Evolutionary conservation across 1,284 basidiomycete genomes (phyloP).

Genomic region (Microbotryum violaceum): DNA sequence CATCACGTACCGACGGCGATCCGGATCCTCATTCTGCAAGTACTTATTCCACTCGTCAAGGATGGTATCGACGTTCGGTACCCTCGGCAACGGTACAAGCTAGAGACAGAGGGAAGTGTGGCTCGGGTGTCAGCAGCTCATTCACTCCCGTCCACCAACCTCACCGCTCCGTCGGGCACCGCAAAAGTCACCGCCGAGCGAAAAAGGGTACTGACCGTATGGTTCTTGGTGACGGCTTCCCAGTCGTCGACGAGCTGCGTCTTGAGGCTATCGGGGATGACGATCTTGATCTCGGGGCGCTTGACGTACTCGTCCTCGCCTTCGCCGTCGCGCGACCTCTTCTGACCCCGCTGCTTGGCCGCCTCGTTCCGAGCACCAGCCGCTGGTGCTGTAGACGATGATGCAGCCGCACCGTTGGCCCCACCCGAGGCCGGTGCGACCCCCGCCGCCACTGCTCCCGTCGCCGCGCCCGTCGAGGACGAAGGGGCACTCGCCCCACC

Average conservation of each 20-base stretch:
- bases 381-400: no score
- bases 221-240: slow-evolving; percentile 94
- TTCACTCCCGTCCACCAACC: not conserved
- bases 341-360: no score
- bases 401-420: no score
- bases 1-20: slow-evolving; percentile 14
- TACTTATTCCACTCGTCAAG: slow-evolving; percentile 65
- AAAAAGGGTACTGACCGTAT: slow-evolving; percentile 52
- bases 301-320: slow-evolving; percentile 50
- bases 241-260: slow-evolving; percentile 90
- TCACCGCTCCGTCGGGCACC: not conserved
- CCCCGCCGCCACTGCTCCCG: no score
- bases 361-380: no score
- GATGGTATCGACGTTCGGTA: slow-evolving; percentile 69
- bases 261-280: slow-evolving; percentile 82
- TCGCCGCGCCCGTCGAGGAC: no score
- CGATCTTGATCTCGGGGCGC: slow-evolving; percentile 83
- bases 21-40: slow-evolving; percentile 34
- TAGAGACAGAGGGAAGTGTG: slow-evolving; percentile 39
- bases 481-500: no score
- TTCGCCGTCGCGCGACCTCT: slow-evolving; percentile 3
- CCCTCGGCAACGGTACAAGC: slow-evolving; percentile 78
- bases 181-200: not conserved
- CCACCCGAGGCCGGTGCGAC: no score
- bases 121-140: not conserved